Conservation (phyloP, 176 grass and related monocot species). For the Bothriochloa decipiens region DNA sequence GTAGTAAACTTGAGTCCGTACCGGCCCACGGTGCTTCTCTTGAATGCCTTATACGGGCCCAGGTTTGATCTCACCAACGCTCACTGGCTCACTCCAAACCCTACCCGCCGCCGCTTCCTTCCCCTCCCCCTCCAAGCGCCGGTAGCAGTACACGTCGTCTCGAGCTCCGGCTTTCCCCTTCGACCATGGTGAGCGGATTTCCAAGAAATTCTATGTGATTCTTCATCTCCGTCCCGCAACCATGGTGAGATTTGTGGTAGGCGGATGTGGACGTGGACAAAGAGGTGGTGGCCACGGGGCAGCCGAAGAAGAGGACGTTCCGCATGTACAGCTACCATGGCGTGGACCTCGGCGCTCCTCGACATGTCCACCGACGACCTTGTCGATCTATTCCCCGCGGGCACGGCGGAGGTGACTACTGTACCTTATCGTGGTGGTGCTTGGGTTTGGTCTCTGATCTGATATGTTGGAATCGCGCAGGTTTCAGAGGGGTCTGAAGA, state of each 20-base stretch:
- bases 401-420: constrained; percentile 67
- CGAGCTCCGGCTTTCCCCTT: neutral
- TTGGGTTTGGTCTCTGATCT: neutral
- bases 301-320: constrained; percentile 95
- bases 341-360: constrained; percentile 87
- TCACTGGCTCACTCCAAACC: neutral
- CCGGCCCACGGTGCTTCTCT: neutral
- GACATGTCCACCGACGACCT: constrained; percentile 96
- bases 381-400: constrained; percentile 79
- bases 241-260: no score
- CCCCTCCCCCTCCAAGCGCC: neutral
- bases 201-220: neutral
- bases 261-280: constrained; percentile 55
- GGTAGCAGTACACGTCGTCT: neutral
- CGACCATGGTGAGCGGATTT: constrained; percentile 47
- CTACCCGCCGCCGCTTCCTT: constrained; percentile 34
- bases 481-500: constrained; percentile 94
- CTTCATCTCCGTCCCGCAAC: no score
- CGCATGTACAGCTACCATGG: constrained; percentile 89
- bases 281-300: constrained; percentile 50
- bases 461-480: constrained; percentile 29
- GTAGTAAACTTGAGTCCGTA: no score
- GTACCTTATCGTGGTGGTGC: no score
- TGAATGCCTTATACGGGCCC: neutral
- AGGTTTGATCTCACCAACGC: neutral